Evolutionary conservation across 2,329 filamentous ascomycete genomes (phyloP), one percentile per base, ranked within the genome.

Genomic region (Clonostachys rosea): DNA sequence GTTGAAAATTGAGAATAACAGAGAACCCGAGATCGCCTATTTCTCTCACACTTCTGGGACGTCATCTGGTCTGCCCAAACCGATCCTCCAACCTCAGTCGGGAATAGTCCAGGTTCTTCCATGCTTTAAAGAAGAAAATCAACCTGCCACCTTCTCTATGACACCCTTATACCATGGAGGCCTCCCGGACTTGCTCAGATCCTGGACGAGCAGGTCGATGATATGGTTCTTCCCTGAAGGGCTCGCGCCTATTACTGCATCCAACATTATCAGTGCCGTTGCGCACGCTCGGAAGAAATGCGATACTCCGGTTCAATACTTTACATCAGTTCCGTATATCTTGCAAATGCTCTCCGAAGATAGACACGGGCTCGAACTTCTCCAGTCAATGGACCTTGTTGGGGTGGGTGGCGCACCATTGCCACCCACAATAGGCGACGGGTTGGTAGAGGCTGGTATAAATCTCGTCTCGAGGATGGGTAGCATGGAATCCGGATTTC

Each of bases 81-180:
- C 79, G 1, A 83, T 86, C 1, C 70, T 73, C 0, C 81, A 86
- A 49, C 72, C 68, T 55, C 68, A 57, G 13, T 16, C 68, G 42
- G 77, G 69, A 11, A 78, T 74, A 4, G 71, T 81, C 5, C 24
- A 75, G 74, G 3, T 76, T 78, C 0, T 65, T 84, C 1, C 79
- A 80, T 8, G 60, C 60, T 4, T 70, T 84, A 56, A 0, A 12
- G 52, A 60, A 5, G 58, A 61, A 1, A 40, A 55, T 1, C 45
- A 63, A 4, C 56, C 64, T 3, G 75, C 79, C 0, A 83, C 79
- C 0, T 86, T 86, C 53, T 82, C 81, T 0, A 84, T 81, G 0
- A 86, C 83, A 4, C 83, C 83, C 0, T 66, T 86, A 0, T 86
- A 84, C 52, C 81, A 86, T 53, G 83, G 83, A 2, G 83, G 83